A percentile compares a stretch with the other conserved stretches of the same genome.
Conservation (phyloP, 2,329 filamentous ascomycete genomes). For the Stachybotrys chlorohalonatus region DNA sequence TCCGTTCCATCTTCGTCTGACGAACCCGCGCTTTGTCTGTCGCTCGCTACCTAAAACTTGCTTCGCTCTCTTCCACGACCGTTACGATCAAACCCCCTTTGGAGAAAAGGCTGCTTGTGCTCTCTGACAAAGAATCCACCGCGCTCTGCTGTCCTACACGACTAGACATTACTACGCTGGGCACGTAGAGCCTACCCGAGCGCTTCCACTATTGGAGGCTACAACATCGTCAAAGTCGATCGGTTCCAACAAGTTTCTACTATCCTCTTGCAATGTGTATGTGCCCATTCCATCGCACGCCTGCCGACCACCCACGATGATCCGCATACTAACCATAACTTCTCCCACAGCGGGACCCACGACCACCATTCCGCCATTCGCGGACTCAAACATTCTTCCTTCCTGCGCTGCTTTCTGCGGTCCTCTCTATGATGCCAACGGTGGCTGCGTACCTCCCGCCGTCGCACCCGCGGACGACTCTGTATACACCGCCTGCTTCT, state of each 20-base stretch:
- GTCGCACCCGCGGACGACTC: slow-evolving; percentile 35
- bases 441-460: slow-evolving; percentile 56
- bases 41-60: neutral
- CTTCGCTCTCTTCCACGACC: neutral
- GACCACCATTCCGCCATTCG: slow-evolving; percentile 49
- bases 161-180: neutral
- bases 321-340: neutral
- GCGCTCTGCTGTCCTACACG: neutral
- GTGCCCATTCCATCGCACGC: neutral
- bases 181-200: neutral
- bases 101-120: too few relatives aligned
- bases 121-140: too few relatives aligned
- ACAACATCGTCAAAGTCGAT: neutral
- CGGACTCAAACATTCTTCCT: slow-evolving; percentile 38
- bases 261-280: neutral
- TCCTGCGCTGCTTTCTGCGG: slow-evolving; percentile 52
- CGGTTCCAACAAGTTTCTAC: too few relatives aligned
- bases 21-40: neutral
- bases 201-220: neutral
- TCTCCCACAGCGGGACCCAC: slow-evolving; percentile 7
- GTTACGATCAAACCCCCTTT: too few relatives aligned
- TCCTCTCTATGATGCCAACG: slow-evolving; percentile 60
- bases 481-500: slow-evolving; percentile 65
- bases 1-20: neutral
- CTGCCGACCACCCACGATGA: slow-evolving; percentile 22